These are phyloP conservation scores for Scenedesmus sp. DNA, from an alignment of 163 green algal genomes.

Conservation along the genomic window DNA sequence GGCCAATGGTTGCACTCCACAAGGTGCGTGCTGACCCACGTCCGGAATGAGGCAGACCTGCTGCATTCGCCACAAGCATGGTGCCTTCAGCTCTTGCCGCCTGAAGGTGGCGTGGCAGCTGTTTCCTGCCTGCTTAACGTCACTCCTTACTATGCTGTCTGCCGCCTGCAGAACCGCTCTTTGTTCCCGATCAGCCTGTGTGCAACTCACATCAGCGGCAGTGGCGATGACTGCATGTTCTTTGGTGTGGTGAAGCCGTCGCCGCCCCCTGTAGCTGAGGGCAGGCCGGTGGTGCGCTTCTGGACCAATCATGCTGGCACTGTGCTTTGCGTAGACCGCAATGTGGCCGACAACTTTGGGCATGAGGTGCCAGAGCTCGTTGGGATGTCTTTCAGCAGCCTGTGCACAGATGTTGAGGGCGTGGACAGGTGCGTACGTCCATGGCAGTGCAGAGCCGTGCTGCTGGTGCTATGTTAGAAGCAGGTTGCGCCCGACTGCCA, in stretches of 20 bases:
- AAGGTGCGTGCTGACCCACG: not conserved
- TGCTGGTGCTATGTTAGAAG: not conserved
- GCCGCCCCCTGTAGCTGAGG: not conserved
- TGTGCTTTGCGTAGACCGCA: conserved; percentile 10
- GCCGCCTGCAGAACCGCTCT: conserved; percentile 7
- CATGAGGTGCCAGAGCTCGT: not conserved
- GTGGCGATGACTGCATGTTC: conserved; percentile 32
- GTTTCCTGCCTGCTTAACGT: too few species aligned
- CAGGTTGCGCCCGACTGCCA: too few species aligned
- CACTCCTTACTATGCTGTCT: too few species aligned
- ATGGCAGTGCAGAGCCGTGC: not conserved
- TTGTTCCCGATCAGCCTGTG: conserved; percentile 43
- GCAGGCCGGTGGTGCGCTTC: not conserved
- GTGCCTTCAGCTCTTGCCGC: too few species aligned
- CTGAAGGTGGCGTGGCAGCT: too few species aligned
- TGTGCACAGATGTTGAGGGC: conserved; percentile 30
- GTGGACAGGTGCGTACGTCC: not conserved
- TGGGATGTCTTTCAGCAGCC: not conserved
- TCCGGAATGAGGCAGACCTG: not conserved
- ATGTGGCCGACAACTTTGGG: not conserved
- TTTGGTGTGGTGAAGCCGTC: conserved; percentile 19
- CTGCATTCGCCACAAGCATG: too few species aligned
- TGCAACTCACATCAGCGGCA: not conserved
- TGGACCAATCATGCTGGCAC: not conserved
- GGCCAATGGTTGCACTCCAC: conserved; percentile 24